Evolutionary conservation across 1,284 basidiomycete genomes (phyloP).

Genomic region (Cronartium quercuum): DNA sequence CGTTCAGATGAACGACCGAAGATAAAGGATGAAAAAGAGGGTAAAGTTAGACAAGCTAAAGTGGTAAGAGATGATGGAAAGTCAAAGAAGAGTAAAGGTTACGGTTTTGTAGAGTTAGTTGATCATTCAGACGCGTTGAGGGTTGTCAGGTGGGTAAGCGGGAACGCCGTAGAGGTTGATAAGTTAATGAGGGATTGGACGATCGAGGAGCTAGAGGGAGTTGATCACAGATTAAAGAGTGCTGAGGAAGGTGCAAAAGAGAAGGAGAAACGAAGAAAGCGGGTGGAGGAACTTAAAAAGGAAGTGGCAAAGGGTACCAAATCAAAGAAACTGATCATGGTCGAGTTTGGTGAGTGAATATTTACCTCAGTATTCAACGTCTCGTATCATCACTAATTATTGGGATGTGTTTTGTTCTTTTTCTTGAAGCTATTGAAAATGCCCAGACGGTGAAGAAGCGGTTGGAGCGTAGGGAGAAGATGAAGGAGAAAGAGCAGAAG

Average conservation of each 20-base stretch:
- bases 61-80: slow-evolving; percentile 80
- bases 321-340: slow-evolving; percentile 63
- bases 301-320: slow-evolving; percentile 20
- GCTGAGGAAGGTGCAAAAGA: slow-evolving; percentile 38
- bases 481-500: not conserved
- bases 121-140: slow-evolving; percentile 81
- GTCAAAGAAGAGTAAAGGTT: slow-evolving; percentile 80
- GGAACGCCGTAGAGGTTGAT: slow-evolving; percentile 61
- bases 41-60: slow-evolving; percentile 64
- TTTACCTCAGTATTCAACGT: slow-evolving; percentile 52
- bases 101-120: slow-evolving; percentile 89
- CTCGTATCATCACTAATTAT: not conserved
- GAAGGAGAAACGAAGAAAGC: slow-evolving; percentile 30
- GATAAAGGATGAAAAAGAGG: slow-evolving; percentile 44
- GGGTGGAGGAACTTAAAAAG: slow-evolving; percentile 3
- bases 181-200: slow-evolving; percentile 70
- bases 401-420: not conserved
- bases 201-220: slow-evolving; percentile 68
- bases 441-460: slow-evolving; percentile 73
- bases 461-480: slow-evolving; percentile 50
- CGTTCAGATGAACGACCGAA: slow-evolving; percentile 50
- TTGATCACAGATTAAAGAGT: slow-evolving; percentile 50
- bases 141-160: slow-evolving; percentile 89
- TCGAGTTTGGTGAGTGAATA: slow-evolving; percentile 57
- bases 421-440: slow-evolving; percentile 67